Base-by-base conservation (phyloP, 495 filamentous ascomycete species). In the Lepraria neglecta region DNA sequence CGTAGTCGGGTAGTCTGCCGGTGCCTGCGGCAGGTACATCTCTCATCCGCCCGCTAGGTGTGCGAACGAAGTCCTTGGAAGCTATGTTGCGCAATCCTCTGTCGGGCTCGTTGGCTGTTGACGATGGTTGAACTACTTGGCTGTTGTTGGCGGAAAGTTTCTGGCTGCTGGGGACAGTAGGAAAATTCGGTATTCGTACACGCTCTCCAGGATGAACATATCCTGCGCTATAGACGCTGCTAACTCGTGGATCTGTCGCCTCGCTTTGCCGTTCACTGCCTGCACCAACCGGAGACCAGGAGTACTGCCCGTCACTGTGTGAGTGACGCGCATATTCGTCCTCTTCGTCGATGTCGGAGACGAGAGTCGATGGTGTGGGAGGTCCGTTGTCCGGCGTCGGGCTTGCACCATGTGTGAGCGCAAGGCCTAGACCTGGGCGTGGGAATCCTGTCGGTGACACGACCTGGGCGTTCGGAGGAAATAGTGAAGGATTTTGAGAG, bases 311-410 rank as follows among this genome's bases (percentile, higher is more conserved):
- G 21, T 69, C 66, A 24, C 62, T 64, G n/a, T 60, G 60, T 31
- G 62, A 54, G 31, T 64, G 43, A 19, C 55, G 56, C 2, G 45
- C 45, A 27, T 62, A 67, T 30, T 62, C 24, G 24, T 24, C 61
- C 40, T 69, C 65, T 33, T 67, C 67, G 31, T 65, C 65, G 21
- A 69, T 67, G 43, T 69, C 67, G 11, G 65, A 68, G 58, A 69
- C 61, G 19, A 67, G 53, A 5, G 65, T 62, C 15, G 67, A 58
- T 19, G 63, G 67, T n/a, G 65, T 45, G n/a, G 63, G 45, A 17
- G 67, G 53, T n/a, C 62, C 64, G n/a, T 60, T 33, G n/a, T 54
- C 51, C 14, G 17, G 56, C 15, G 56, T 24, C n/a, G 62, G 52
- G 24, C 61, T 58, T 17, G 46, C 45, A 19, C 59, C 55, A 21